A percentile compares a stretch with the other conserved stretches of the same genome.
These are phyloP conservation scores for Volvox africanus DNA, from an alignment of 139 green algal species.

Conservation along the genomic window DNA sequence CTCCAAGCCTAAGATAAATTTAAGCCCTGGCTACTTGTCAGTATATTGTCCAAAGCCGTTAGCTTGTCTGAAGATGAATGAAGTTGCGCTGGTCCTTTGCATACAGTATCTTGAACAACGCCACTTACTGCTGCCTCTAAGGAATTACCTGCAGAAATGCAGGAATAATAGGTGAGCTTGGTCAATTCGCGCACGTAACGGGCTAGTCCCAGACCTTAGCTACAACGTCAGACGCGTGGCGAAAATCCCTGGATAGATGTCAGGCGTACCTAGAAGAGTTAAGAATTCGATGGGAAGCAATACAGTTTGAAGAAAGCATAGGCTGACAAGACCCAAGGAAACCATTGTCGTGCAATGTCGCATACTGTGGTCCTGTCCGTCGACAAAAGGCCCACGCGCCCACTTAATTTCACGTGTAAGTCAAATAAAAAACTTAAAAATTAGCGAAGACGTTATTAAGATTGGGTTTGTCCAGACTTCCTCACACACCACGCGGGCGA, in stretches of 20 bases:
- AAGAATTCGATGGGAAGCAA: no score
- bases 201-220: not conserved
- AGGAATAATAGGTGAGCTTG: not conserved
- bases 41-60: not conserved
- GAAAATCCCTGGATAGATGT: not conserved
- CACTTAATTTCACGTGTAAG: no score
- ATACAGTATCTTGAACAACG: not conserved
- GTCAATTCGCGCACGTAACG: not conserved
- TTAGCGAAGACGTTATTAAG: no score
- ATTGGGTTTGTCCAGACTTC: no score
- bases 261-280: no score
- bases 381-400: no score
- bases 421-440: no score
- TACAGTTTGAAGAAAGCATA: no score
- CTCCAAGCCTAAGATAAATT: not conserved
- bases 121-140: not conserved
- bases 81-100: not conserved
- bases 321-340: no score
- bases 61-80: not conserved
- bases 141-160: not conserved
- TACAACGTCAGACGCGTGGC: not conserved
- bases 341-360: no score
- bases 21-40: not conserved
- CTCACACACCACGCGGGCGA: no score
- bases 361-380: no score